phyloP scores from a whole-genome alignment of 129 eudicot genomes.

The Chrysanthemum makinoi region DNA sequence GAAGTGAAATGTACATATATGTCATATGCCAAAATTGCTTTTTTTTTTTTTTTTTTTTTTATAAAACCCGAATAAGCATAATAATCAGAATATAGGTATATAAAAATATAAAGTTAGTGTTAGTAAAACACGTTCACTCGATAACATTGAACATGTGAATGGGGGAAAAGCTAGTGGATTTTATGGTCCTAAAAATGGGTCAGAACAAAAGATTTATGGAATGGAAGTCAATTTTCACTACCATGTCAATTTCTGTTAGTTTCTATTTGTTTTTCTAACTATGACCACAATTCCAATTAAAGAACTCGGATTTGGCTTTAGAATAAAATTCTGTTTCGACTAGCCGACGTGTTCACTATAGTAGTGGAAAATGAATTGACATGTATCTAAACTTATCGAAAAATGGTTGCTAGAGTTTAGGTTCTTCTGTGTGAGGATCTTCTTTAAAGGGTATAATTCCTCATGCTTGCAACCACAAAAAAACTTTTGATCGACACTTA shows the following conservation, averaged over 20 bases:
- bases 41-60: not conserved
- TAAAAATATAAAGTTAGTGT: not conserved
- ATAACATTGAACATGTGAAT: not conserved
- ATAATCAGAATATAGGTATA: no score
- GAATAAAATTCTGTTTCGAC: not conserved
- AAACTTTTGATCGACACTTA: not conserved
- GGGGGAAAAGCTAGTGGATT: slow-evolving; percentile 2
- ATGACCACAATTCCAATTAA: not conserved
- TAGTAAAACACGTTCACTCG: slow-evolving; percentile 6
- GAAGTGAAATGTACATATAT: no score
- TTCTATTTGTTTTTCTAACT: not conserved
- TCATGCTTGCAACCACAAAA: not conserved
- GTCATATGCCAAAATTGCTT: no score
- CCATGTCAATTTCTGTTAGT: not conserved
- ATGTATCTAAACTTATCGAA: not conserved
- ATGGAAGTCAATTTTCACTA: slow-evolving; percentile 19
- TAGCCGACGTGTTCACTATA: not conserved
- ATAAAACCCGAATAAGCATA: not conserved
- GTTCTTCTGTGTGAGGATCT: not conserved
- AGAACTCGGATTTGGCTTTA: not conserved
- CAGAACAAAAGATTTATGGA: not conserved
- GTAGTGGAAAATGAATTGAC: not conserved
- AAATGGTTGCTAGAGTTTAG: not conserved
- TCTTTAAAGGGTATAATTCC: not conserved
- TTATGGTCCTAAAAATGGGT: not conserved